A percentile compares a stretch with the other conserved stretches of the same genome.
Evolutionary conservation across 2,329 filamentous ascomycete species (phyloP).

Genomic region (Colletotrichum acutatum): DNA sequence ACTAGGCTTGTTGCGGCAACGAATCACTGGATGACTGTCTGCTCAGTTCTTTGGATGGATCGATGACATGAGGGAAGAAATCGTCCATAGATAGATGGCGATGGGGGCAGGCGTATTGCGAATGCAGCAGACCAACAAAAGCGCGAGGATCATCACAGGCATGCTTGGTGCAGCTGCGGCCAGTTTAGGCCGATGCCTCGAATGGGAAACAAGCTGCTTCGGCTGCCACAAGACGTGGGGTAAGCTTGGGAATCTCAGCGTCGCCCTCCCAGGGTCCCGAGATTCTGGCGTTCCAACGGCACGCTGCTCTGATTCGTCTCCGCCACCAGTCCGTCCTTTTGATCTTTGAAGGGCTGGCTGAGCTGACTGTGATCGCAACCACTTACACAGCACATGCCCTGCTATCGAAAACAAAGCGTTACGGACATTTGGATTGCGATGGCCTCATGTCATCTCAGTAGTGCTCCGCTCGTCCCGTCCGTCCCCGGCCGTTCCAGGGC

Average conservation of each 20-base stretch:
- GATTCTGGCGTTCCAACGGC: slow-evolving; percentile 28
- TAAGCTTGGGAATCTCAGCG: slow-evolving; percentile 35
- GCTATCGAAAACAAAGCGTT: background rate
- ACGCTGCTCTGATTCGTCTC: slow-evolving; percentile 34
- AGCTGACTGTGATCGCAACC: background rate
- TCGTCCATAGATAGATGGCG: background rate
- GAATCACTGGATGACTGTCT: slow-evolving; percentile 5
- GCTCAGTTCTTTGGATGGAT: background rate
- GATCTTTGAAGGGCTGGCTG: background rate
- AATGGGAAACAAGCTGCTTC: slow-evolving; percentile 34
- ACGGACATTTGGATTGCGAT: slow-evolving; percentile 18
- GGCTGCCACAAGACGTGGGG: slow-evolving; percentile 33
- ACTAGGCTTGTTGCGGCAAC: background rate
- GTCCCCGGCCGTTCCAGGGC: slow-evolving; percentile 17
- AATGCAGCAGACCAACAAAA: slow-evolving; percentile 23
- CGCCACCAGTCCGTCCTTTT: slow-evolving; percentile 17
- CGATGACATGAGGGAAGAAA: background rate
- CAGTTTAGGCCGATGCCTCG: slow-evolving; percentile 30
- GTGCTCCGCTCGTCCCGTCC: slow-evolving; percentile 21
- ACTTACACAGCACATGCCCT: background rate
- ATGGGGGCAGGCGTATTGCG: background rate
- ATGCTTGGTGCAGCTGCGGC: slow-evolving; percentile 26
- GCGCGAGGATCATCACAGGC: slow-evolving; percentile 33
- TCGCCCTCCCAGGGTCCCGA: slow-evolving; percentile 22
- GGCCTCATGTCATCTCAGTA: slow-evolving; percentile 24